phyloP scores from a whole-genome alignment of 1,139 yeast species.

The Candida labiduridarum region DNA sequence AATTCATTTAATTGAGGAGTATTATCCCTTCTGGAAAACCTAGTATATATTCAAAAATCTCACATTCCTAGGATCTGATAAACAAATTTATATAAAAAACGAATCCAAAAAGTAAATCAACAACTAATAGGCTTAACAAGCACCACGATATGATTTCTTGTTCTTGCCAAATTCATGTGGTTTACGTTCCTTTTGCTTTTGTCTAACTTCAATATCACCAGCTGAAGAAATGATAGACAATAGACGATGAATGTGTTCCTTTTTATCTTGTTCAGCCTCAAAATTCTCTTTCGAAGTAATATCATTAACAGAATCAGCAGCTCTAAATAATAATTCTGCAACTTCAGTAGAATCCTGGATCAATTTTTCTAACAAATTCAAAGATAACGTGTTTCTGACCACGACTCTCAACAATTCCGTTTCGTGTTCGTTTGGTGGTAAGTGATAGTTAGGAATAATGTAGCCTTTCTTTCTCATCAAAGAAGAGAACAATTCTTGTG shows the following conservation, averaged over 20 bases:
- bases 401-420: slow-evolving; percentile 83
- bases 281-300: slow-evolving; percentile 20
- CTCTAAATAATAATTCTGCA: slow-evolving; percentile 53
- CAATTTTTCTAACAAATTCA: slow-evolving; percentile 73
- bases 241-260: slow-evolving; percentile 31
- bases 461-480: slow-evolving; percentile 80
- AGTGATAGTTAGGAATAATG: slow-evolving; percentile 87
- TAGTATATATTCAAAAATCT: not conserved
- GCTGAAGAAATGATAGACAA: slow-evolving; percentile 43
- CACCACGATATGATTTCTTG: slow-evolving; percentile 53
- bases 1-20: not conserved
- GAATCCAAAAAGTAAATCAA: no score
- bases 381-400: slow-evolving; percentile 69
- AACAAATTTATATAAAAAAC: not conserved
- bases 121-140: slow-evolving; percentile 43
- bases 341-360: slow-evolving; percentile 64
- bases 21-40: no score
- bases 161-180: slow-evolving; percentile 34
- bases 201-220: slow-evolving; percentile 34
- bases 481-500: slow-evolving; percentile 77
- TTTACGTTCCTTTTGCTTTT: slow-evolving; percentile 23
- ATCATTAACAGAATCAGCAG: slow-evolving; percentile 33
- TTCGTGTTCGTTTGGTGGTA: slow-evolving; percentile 61
- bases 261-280: slow-evolving; percentile 22
- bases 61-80: not conserved